Percentiles rank a stretch among this genome's conserved stretches.
Evolutionary conservation across 495 filamentous ascomycete species (phyloP).

Genomic region (Usnea hakonensis): DNA sequence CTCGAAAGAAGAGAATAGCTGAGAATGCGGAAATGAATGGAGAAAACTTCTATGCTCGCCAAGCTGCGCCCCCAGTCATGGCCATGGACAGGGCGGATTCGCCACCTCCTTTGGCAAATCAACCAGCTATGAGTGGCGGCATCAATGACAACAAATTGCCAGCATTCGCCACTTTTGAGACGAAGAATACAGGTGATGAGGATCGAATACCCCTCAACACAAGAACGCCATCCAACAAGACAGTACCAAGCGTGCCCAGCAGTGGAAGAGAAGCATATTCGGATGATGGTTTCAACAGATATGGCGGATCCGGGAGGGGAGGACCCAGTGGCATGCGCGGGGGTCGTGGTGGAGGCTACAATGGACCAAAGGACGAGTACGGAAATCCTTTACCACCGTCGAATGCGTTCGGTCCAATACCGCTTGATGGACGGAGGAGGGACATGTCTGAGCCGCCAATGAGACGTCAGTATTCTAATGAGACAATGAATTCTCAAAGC

Average conservation of each 20-base stretch:
- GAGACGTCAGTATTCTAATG: conserved; percentile 54
- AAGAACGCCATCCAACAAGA: conserved; percentile 38
- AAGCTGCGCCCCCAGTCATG: conserved; percentile 39
- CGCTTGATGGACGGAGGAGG: conserved; percentile 31
- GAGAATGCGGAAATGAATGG: conserved; percentile 95
- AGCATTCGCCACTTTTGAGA: conserved; percentile 72
- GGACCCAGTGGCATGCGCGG: conserved; percentile 22
- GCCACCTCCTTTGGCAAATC: conserved; percentile 39
- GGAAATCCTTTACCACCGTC: conserved; percentile 54
- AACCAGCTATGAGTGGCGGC: conserved; percentile 47
- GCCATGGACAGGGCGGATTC: conserved; percentile 36
- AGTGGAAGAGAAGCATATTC: conserved; percentile 18
- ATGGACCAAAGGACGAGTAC: conserved; percentile 55
- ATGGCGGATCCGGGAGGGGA: conserved; percentile 20
- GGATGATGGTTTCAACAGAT: conserved; percentile 25
- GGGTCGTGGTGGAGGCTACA: conserved; percentile 26
- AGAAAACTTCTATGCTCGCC: conserved; percentile 77
- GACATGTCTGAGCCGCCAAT: conserved; percentile 41
- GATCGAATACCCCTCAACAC: conserved; percentile 78
- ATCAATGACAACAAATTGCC: conserved; percentile 52
- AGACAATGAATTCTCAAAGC: conserved; percentile 50
- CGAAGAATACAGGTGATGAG: conserved; percentile 54
- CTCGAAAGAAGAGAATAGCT: conserved; percentile 80
- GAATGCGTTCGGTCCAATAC: conserved; percentile 34
- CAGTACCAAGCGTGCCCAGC: conserved; percentile 23